Base-by-base conservation (phyloP, 495 filamentous ascomycete species). In the Peziza echinospora region DNA sequence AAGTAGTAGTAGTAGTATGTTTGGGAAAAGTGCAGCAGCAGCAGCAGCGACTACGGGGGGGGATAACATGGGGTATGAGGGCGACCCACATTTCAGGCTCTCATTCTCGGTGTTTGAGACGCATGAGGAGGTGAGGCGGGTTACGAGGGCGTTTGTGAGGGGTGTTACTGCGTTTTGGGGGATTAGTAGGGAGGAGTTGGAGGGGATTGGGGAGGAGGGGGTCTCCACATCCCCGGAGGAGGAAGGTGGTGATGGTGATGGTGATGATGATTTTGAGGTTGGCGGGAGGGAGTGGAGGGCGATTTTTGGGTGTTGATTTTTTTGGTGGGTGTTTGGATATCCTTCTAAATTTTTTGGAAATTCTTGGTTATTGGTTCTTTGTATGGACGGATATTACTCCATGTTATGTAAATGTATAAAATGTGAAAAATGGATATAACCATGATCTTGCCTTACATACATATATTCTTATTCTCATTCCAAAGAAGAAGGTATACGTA, bases 61-160 rank as follows among this genome's bases (percentile, higher is more conserved):
- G n/a, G n/a, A n/a, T n/a, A n/a, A n/a, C n/a, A n/a, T n/a, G 28
- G 60, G 63, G 9, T 59, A 60, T 25, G 60, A 68, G 21, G 75
- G 73, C 2, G 82, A 74, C 68, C 67, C 67, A 47, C 86, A 71
- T 53, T 73, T 73, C 54, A 64, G 87, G n/a, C 51, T 93, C 11
- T 89, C 85, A 61, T 93, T 93, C 64, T 82, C 83, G 11, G 85
- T 84, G 6, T 76, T 83, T 56, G n/a, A n/a, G n/a, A 63, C 72
- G 25, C 75, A 78, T 45, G 75, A 80, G 3, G 74, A 78, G 40
- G 66, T 92, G 21, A 66, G 64, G 19, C 50, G 54, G 10, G 69
- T 72, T 41, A 76, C 71, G 5, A 56, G 68, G 52, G 58, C 78
- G 46, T 74, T 91, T 53, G 71, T 71, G 3, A 65, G 75, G 16